Evolutionary conservation across 2,329 filamentous ascomycete species (phyloP), one percentile per base, ranked within the genome.

Genomic region (Alternaria sp.): DNA sequence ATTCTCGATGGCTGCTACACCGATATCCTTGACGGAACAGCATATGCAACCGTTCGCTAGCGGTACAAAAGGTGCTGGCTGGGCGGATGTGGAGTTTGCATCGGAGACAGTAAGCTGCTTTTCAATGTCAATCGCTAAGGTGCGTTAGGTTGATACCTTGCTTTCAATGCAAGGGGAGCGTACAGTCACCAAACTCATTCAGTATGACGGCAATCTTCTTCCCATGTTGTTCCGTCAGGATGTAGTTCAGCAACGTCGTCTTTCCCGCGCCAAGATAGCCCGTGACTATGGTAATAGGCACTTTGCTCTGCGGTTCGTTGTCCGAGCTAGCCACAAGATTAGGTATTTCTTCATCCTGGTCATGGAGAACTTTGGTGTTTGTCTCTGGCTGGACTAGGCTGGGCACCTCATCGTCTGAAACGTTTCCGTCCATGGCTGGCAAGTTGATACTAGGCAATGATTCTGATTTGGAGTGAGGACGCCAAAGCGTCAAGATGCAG

Each of bases 141-240:
- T 46, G 23, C 36, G 56, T 63, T 58, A 50, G 55, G 44, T 24
- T 31, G 17, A 11, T 9, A 6, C 9, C 2, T 9, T 5, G 34
- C n/a, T 10, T 17, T 6, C 5, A 10, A 7, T 10, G 29, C 17
- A 11, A 40, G 3, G 39, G 14, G 14, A 13, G 31, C 65, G 10
- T 61, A 72, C 70, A 70, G 53, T 77, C 72, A 24, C 74, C 73
- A 46, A 76, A 83, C 76, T 73, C 93, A 78, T 99, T 99, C 81
- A 99, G 86, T 56, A 99, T 98, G 13, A 99, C 95, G 10, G 95
- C 95, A 76, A 99, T 95, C 73, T 93, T 97, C 83, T 98, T 98
- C 77, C 94, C 94, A 83, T 99, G 95, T 61, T 94, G 89, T 57
- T 93, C 93, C 28, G 90, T 96, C 51, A 99, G 82, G 61, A 99